Evolutionary conservation across 495 filamentous ascomycete genomes (phyloP).

Genomic region (Penicillium ochrochloron): DNA sequence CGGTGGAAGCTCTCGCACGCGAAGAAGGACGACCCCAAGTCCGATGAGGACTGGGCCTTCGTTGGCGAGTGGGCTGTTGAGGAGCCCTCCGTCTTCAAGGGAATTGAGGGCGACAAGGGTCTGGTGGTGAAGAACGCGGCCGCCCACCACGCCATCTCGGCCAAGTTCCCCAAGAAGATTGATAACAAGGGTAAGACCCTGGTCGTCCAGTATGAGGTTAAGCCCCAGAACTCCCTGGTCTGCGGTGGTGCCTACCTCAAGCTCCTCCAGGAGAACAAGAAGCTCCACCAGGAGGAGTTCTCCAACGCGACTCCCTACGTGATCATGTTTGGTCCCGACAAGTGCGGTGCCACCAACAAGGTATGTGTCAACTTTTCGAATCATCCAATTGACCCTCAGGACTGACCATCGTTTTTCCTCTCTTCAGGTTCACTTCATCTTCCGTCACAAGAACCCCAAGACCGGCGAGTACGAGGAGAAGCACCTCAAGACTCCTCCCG

Average conservation of each 20-base stretch:
- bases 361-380: constrained; percentile 37
- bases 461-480: constrained; percentile 99
- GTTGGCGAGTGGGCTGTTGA: constrained; percentile 96
- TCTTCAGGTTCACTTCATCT: constrained; percentile 91
- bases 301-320: constrained; percentile 96
- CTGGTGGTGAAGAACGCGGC: constrained; percentile 96
- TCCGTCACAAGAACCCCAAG: constrained; percentile 99
- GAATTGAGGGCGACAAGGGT: constrained; percentile 94
- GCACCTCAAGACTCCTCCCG: constrained; percentile 84
- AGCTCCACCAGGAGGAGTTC: constrained; percentile 96
- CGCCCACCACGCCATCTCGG: constrained; percentile 98
- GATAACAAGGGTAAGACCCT: constrained; percentile 96
- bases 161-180: constrained; percentile 96
- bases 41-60: constrained; percentile 96
- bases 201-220: constrained; percentile 99
- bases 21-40: constrained; percentile 88
- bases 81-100: constrained; percentile 90
- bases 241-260: constrained; percentile 99
- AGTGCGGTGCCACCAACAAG: constrained; percentile 99
- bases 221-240: constrained; percentile 96
- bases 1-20: constrained; percentile 94
- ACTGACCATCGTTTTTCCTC: constrained; percentile 11
- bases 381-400: not conserved
- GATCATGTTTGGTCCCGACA: constrained; percentile 99
- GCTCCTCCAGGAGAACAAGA: constrained; percentile 96